A percentile compares a stretch with the other conserved stretches of the same genome.
Evolutionary conservation across 352 stramenopile genomes (phyloP).

Genomic region (Globisporangium orthogonon): DNA sequence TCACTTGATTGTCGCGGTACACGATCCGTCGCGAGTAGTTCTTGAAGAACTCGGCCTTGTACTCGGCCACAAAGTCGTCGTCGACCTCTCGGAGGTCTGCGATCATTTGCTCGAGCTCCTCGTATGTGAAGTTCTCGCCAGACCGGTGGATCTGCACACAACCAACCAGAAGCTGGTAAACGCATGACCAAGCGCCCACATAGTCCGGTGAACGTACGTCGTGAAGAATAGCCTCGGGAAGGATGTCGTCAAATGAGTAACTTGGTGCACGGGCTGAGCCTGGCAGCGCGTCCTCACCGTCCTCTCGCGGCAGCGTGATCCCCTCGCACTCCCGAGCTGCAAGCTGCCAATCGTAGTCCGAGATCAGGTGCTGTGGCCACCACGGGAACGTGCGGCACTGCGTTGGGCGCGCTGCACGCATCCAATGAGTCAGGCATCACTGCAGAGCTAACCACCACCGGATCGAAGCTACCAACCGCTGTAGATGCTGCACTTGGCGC

Average conservation of each 20-base stretch:
- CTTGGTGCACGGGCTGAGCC: background rate
- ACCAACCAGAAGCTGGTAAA: too few relatives aligned
- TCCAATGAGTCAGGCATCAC: background rate
- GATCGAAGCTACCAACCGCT: constrained; percentile 18
- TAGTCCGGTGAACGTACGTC: too few relatives aligned
- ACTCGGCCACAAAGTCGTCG: constrained; percentile 39
- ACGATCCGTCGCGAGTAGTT: constrained; percentile 56
- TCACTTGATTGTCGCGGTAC: constrained; percentile 41
- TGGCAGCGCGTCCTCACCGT: background rate
- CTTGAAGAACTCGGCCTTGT: constrained; percentile 45
- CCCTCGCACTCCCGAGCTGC: constrained; percentile 60
- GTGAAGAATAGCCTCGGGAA: constrained; percentile 53
- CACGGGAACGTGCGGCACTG: constrained; percentile 80
- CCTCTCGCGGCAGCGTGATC: constrained; percentile 19
- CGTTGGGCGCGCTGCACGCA: constrained; percentile 44
- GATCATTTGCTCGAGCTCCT: constrained; percentile 54
- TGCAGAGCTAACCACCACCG: background rate
- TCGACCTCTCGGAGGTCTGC: constrained; percentile 51
- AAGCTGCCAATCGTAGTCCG: constrained; percentile 73
- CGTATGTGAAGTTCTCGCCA: constrained; percentile 69
- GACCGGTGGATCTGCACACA: constrained; percentile 54
- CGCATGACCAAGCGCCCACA: too few relatives aligned
- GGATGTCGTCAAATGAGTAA: constrained; percentile 46
- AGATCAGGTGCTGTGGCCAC: constrained; percentile 75
- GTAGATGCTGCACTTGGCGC: constrained; percentile 66